Conservation (phyloP, 129 eudicot species). For the Pittosporum tobira region DNA sequence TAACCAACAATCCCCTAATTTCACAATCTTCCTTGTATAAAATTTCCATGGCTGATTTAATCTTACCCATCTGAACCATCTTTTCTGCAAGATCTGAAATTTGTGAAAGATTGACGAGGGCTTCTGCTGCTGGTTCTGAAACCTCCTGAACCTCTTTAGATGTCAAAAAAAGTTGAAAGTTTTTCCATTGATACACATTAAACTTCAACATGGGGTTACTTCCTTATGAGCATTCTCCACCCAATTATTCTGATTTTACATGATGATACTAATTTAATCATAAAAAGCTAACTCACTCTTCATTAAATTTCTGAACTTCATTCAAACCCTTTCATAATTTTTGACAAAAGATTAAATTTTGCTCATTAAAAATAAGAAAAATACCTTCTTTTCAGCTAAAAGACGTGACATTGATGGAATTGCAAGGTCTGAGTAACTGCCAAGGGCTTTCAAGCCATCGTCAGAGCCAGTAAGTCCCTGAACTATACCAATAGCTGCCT, state of each 20-base stretch:
- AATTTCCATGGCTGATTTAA: conserved; percentile 44
- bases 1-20: conserved; percentile 36
- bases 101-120: conserved; percentile 78
- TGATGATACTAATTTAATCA: background rate
- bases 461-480: conserved; percentile 81
- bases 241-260: background rate
- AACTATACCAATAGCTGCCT: conserved; percentile 81
- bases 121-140: conserved; percentile 78
- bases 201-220: background rate
- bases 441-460: conserved; percentile 62
- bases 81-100: conserved; percentile 53
- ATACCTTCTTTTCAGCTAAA: conserved; percentile 62
- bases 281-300: background rate
- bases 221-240: background rate
- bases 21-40: conserved; percentile 54
- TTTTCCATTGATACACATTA: background rate
- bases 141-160: conserved; percentile 45
- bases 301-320: background rate
- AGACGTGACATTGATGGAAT: conserved; percentile 50
- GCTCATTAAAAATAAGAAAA: background rate
- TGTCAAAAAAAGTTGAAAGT: background rate
- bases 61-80: conserved; percentile 60
- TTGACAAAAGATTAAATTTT: background rate
- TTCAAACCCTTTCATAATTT: background rate
- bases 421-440: conserved; percentile 35